Conservation (phyloP, 257 asterid species). For the Petunia axillaris region DNA sequence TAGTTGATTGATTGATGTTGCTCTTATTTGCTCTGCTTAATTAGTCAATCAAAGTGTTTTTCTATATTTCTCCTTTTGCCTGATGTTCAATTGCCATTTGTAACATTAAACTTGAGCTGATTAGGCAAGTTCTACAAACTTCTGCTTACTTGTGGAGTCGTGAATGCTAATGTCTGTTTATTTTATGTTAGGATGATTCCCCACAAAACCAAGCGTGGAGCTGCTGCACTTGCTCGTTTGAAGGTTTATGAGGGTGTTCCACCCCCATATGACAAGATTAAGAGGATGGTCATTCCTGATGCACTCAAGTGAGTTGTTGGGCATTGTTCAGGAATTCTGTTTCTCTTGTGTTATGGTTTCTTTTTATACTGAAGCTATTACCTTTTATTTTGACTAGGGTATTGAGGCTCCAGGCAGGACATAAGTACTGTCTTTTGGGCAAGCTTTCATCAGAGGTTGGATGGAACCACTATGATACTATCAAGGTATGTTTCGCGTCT, state of each 20-base stretch:
- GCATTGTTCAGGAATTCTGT: neutral
- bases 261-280: conserved; percentile 59
- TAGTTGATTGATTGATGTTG: too few relatives aligned
- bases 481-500: neutral
- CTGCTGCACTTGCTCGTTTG: conserved; percentile 65
- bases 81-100: neutral
- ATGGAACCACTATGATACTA: conserved; percentile 23
- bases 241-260: conserved; percentile 65
- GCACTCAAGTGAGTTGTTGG: conserved; percentile 54
- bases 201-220: conserved; percentile 66
- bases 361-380: neutral
- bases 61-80: neutral
- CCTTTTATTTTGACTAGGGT: neutral
- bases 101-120: neutral
- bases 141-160: neutral
- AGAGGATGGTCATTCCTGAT: conserved; percentile 68
- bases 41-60: neutral
- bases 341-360: neutral
- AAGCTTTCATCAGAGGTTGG: conserved; percentile 28
- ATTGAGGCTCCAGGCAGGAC: conserved; percentile 24
- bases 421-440: conserved; percentile 23
- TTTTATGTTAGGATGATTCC: conserved; percentile 52
- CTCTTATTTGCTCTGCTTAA: too few relatives aligned
- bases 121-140: neutral
- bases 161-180: neutral